Conservation (phyloP, 495 filamentous ascomycete species). For the Lasiosphaeria ovina region DNA sequence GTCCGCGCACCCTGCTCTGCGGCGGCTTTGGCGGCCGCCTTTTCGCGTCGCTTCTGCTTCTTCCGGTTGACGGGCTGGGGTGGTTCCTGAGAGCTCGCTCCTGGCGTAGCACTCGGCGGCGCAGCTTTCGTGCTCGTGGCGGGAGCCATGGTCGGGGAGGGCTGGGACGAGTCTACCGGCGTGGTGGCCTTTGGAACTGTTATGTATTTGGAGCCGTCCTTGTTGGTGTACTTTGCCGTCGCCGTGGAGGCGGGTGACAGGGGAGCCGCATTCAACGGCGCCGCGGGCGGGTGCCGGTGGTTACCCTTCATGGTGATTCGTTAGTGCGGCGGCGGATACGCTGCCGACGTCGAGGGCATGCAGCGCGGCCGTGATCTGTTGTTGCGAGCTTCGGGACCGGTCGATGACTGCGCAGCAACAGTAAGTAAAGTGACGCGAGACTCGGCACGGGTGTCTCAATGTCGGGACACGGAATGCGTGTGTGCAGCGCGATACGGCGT, state of each 20-base stretch:
- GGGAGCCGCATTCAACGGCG: slow-evolving; percentile 36
- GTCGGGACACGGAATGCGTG: not conserved
- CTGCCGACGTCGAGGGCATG: slow-evolving; percentile 33
- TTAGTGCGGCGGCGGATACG: slow-evolving; percentile 25
- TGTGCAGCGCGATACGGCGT: not conserved
- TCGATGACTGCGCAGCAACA: slow-evolving; percentile 6
- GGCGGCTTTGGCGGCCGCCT: slow-evolving; percentile 71
- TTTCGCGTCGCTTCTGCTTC: slow-evolving; percentile 83
- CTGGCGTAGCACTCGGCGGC: slow-evolving; percentile 22
- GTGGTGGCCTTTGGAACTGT: slow-evolving; percentile 59
- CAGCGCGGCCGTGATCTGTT: slow-evolving; percentile 10
- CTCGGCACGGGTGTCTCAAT: not conserved
- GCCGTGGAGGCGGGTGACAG: slow-evolving; percentile 42
- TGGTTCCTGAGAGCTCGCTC: slow-evolving; percentile 28
- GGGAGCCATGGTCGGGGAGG: slow-evolving; percentile 43
- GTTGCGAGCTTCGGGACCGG: slow-evolving; percentile 1
- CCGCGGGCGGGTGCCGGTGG: slow-evolving; percentile 43
- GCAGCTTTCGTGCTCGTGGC: slow-evolving; percentile 29
- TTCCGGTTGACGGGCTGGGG: slow-evolving; percentile 72
- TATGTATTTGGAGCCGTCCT: slow-evolving; percentile 67
- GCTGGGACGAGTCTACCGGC: slow-evolving; percentile 50
- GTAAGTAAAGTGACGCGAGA: slow-evolving; percentile 1
- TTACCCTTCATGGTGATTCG: slow-evolving; percentile 52
- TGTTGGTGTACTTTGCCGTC: slow-evolving; percentile 61
- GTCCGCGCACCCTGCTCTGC: slow-evolving; percentile 32